These are phyloP conservation scores for Hericium erinaceus DNA, from an alignment of 768 basidiomycete genomes.

Conservation along the genomic window DNA sequence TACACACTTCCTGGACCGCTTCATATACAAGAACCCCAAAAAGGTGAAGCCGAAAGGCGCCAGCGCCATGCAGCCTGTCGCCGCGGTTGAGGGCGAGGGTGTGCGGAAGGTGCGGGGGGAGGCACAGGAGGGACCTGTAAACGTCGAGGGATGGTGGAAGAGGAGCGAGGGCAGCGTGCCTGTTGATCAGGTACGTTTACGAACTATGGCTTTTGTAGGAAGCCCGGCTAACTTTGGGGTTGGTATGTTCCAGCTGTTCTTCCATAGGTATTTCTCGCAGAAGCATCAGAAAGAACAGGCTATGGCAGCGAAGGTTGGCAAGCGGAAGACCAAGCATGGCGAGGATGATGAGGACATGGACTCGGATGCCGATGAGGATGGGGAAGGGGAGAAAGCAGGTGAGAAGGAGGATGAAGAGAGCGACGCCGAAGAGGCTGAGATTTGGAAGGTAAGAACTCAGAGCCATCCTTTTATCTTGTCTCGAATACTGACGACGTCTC, in stretches of 20 bases:
- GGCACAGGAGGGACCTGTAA: slow-evolving; percentile 43
- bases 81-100: slow-evolving; percentile 50
- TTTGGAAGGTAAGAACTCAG: no score
- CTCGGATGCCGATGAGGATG: no score
- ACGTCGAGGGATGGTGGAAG: slow-evolving; percentile 69
- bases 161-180: slow-evolving; percentile 64
- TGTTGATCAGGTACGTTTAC: slow-evolving; percentile 64
- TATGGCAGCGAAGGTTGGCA: no score
- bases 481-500: no score
- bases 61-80: slow-evolving; percentile 93
- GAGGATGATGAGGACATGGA: no score
- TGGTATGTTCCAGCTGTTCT: slow-evolving; percentile 55
- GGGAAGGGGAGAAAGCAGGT: slow-evolving; percentile 14
- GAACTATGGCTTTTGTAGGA: no score
- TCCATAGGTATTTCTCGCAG: slow-evolving; percentile 78
- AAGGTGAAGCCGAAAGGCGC: slow-evolving; percentile 60
- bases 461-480: no score
- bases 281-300: slow-evolving; percentile 40
- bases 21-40: slow-evolving; percentile 96
- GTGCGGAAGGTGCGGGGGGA: slow-evolving; percentile 67
- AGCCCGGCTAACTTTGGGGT: no score
- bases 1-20: slow-evolving; percentile 91
- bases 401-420: slow-evolving; percentile 25
- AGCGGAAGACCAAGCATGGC: no score
- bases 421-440: slow-evolving; percentile 41